Percentiles rank a stretch among this genome's conserved stretches.
Conservation (phyloP, 768 basidiomycete genomes). For the Boletellus ananas region DNA sequence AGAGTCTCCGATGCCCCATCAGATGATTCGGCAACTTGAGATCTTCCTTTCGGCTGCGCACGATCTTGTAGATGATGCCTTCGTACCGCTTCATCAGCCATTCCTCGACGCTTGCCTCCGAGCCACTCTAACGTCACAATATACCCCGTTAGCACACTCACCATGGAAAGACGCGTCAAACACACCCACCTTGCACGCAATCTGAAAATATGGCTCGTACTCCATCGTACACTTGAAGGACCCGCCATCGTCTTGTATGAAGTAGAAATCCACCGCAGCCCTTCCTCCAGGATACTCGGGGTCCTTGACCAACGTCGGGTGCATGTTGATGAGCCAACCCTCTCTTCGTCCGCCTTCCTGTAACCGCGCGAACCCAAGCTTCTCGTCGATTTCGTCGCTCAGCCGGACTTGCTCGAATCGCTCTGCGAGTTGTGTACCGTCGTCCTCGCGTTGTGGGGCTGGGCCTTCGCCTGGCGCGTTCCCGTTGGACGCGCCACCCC, state of each 20-base stretch:
- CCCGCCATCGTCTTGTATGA: conserved; percentile 93
- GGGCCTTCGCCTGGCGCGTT: conserved; percentile 41
- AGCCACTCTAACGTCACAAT: conserved; percentile 54
- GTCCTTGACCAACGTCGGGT: conserved; percentile 90
- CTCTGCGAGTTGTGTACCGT: conserved; percentile 83
- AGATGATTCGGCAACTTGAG: conserved; percentile 94
- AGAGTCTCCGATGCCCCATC: conserved; percentile 88
- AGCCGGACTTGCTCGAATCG: conserved; percentile 75
- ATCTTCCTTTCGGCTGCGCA: conserved; percentile 87
- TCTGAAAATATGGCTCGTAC: conserved; percentile 93
- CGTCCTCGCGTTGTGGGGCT: conserved; percentile 74
- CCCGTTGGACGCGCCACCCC: conserved; percentile 30
- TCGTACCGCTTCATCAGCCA: conserved; percentile 95
- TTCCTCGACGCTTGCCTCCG: conserved; percentile 89
- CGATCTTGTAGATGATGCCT: conserved; percentile 74
- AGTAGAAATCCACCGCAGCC: conserved; percentile 93
- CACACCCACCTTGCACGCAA: conserved; percentile 76
- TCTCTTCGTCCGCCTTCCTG: conserved; percentile 75
- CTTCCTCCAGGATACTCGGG: conserved; percentile 78
- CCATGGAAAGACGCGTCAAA: conserved; percentile 14
- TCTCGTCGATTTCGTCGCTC: conserved; percentile 88
- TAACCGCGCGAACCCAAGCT: conserved; percentile 79
- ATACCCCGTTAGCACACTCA: conserved; percentile 1
- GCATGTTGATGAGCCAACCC: conserved; percentile 99
- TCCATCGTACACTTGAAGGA: conserved; percentile 93